Evolutionary conservation across 2,329 filamentous ascomycete species (phyloP).

Genomic region (Verruconis gallopava): DNA sequence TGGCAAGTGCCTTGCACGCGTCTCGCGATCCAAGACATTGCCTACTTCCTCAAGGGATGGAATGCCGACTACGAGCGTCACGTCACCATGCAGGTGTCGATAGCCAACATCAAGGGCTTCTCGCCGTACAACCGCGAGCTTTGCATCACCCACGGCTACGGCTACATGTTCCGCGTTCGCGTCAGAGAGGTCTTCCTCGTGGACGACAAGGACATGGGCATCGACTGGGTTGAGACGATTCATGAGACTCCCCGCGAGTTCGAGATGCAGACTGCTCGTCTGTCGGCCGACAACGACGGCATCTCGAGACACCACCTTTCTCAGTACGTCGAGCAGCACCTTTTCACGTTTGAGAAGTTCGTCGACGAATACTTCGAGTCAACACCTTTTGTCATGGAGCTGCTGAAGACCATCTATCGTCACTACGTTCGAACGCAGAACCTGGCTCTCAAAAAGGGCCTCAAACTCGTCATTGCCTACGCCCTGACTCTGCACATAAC

Average conservation of each 20-base stretch:
- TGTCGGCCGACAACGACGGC: conserved; percentile 81
- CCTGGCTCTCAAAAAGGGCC: conserved; percentile 82
- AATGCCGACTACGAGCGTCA: conserved; percentile 93
- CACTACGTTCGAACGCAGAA: conserved; percentile 83
- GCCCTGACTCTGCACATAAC: conserved; percentile 91
- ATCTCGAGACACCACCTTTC: conserved; percentile 69
- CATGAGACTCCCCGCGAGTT: conserved; percentile 63
- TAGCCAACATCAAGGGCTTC: conserved; percentile 88
- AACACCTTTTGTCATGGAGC: conserved; percentile 87
- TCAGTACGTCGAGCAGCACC: conserved; percentile 90
- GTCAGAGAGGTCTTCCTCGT: conserved; percentile 87
- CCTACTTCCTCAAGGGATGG: conserved; percentile 99
- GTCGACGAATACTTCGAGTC: conserved; percentile 95
- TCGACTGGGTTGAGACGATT: conserved; percentile 84
- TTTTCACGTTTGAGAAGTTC: conserved; percentile 85
- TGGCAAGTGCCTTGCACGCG: conserved; percentile 98
- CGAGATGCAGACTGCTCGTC: conserved; percentile 73
- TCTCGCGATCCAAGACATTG: conserved; percentile 97
- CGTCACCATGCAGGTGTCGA: conserved; percentile 71
- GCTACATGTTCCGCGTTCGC: conserved; percentile 82
- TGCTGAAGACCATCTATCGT: conserved; percentile 89
- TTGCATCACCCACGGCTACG: conserved; percentile 94
- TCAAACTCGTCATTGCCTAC: conserved; percentile 91
- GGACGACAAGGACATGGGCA: conserved; percentile 81
- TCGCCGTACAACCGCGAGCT: conserved; percentile 50